phyloP scores from a whole-genome alignment of 169 alveolate species.

The Eimeria maxima region DNA sequence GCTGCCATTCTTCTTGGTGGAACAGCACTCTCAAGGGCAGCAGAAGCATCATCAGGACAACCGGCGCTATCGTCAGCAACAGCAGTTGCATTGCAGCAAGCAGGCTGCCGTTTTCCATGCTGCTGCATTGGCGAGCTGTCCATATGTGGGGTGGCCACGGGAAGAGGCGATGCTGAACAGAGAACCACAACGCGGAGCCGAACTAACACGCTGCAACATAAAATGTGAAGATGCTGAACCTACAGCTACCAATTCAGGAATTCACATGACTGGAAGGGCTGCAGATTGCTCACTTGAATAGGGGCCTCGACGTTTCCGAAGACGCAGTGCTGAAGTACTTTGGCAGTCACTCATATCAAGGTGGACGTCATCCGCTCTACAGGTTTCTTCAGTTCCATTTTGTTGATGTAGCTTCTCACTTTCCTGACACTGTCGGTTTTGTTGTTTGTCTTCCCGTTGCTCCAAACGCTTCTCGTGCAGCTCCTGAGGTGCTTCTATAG shows the following conservation, averaged over 20 bases:
- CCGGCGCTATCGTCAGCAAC: background rate
- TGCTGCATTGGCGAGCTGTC: slow-evolving; percentile 2
- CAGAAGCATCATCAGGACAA: background rate
- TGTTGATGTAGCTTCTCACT: background rate
- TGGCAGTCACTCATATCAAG: background rate
- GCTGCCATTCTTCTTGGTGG: slow-evolving; percentile 2
- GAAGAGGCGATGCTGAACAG: slow-evolving; percentile 50
- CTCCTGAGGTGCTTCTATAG: slow-evolving; percentile 23
- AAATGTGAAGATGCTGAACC: background rate
- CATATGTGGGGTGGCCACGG: slow-evolving; percentile 12
- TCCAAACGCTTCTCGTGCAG: background rate
- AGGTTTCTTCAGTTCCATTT: background rate
- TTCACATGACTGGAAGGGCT: background rate
- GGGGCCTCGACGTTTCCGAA: slow-evolving; percentile 58
- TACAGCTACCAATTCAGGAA: background rate
- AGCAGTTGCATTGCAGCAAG: slow-evolving; percentile 4
- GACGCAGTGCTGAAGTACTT: slow-evolving; percentile 17
- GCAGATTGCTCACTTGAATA: slow-evolving; percentile 22
- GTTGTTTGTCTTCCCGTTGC: slow-evolving; percentile 15
- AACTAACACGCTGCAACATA: background rate
- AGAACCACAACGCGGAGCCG: background rate
- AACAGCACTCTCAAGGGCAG: slow-evolving; percentile 15
- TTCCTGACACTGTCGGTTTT: background rate
- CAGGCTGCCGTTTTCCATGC: background rate
- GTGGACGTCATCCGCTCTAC: background rate